Evolutionary conservation across 2,329 filamentous ascomycete species (phyloP), one percentile per base, ranked within the genome.

Genomic region (Exophiala sp.): DNA sequence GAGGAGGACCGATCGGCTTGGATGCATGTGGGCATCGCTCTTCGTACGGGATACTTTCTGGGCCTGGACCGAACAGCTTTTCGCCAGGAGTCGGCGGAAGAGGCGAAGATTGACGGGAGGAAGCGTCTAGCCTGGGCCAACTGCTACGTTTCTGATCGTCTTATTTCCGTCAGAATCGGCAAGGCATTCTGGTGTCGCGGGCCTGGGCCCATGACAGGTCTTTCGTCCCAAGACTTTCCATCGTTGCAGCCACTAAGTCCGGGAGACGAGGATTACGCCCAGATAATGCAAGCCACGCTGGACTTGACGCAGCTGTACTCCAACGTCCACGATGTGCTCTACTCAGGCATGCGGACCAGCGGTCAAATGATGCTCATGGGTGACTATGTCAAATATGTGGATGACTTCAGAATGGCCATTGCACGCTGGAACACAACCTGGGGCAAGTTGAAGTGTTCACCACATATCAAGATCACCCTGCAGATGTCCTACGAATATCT

Each of bases 101-200:
- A 80, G 48, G 75, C 80, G 7, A 74, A 76, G 22, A 71, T 76
- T 16, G 78, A 81, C 60, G 77, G 78, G 57, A 77, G 83, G 10
- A 82, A 82, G 54, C 72, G 82, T 16, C 71, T 86, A 19, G 81
- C 83, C 0, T 87, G 83, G 83, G 81, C 82, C 13, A 77, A 76
- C 22, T 84, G 81, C 63, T 85, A 85, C 52, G 80, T 82, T 59
- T 81, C 78, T 35, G 82, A 85, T 60, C 72, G 82, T 11, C 74
- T 83, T 55, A 83, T 87, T 10, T 86, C 82, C 7, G 85, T 86
- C 23, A 74, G 83, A 3, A 78, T 86, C 30, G 83, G 84, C 8
- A 80, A 83, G 55, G 83, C 82, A 0, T 88, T 87, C 62, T 88
- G 84, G 83, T 84, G 82, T 35, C 74, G 83, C 53, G 83, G 83